Percentiles rank a stretch among this genome's conserved stretches.
These are phyloP conservation scores for Thecaphora thlaspeos DNA, from an alignment of 1,284 basidiomycete species.

Conservation along the genomic window DNA sequence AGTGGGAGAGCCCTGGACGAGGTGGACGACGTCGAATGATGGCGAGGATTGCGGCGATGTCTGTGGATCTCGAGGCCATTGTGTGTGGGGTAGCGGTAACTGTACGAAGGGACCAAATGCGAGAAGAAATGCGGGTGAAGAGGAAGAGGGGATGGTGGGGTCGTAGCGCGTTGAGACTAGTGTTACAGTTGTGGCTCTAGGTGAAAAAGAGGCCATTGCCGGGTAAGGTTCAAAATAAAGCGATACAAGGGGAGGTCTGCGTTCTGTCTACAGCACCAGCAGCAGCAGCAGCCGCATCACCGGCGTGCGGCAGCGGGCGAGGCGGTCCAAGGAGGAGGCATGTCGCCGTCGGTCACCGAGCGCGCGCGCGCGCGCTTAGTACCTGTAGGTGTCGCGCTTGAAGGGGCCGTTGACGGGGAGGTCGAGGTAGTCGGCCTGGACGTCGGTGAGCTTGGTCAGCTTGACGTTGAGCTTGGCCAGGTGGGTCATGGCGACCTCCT, in stretches of 20 bases:
- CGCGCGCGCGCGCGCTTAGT: conserved; percentile 31
- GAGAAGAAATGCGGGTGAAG: conserved; percentile 7
- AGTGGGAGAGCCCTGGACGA: too few relatives aligned
- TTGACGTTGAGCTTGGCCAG: conserved; percentile 87
- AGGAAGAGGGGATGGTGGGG: neutral
- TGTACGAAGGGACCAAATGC: conserved; percentile 1
- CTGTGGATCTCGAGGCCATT: too few relatives aligned
- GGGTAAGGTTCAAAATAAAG: too few relatives aligned
- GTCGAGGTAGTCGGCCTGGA: conserved; percentile 89
- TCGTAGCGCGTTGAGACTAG: conserved; percentile 16
- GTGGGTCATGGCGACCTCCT: conserved; percentile 97
- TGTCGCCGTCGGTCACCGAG: neutral
- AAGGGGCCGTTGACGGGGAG: conserved; percentile 85
- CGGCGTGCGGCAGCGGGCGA: too few relatives aligned
- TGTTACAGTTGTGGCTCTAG: conserved; percentile 19
- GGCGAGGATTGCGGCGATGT: too few relatives aligned
- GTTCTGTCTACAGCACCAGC: too few relatives aligned
- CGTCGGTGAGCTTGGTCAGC: conserved; percentile 75
- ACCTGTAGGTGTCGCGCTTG: conserved; percentile 63
- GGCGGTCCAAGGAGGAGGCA: too few relatives aligned
- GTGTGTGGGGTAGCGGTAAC: conserved; percentile 2
- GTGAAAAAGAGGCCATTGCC: neutral
- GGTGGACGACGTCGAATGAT: too few relatives aligned
- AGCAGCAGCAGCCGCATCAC: too few relatives aligned
- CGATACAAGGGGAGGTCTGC: too few relatives aligned